Evolutionary conservation across 805 yeast species (phyloP).

Genomic region (Candida alai): DNA sequence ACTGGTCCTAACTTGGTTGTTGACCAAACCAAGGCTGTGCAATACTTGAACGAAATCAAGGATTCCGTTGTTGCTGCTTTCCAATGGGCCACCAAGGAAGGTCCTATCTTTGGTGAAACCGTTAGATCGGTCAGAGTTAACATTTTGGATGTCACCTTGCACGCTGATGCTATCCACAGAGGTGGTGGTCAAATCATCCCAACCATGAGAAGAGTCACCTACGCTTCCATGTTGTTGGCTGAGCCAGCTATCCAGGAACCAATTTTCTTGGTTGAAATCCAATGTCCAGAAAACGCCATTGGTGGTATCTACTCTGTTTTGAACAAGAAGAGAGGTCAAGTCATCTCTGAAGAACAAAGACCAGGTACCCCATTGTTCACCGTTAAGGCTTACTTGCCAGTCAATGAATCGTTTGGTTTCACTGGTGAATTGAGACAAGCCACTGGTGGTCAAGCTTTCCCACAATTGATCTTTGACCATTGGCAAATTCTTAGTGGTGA

Average conservation of each 20-base stretch:
- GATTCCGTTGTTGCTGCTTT: constrained; percentile 99
- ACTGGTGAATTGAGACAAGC: constrained; percentile 99
- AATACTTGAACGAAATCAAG: constrained; percentile 98
- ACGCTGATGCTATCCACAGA: constrained; percentile 99
- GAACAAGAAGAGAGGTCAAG: constrained; percentile 99
- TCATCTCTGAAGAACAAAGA: constrained; percentile 98
- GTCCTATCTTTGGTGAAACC: constrained; percentile 97
- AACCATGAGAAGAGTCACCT: constrained; percentile 99
- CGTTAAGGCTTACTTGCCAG: constrained; percentile 99
- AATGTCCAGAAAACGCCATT: constrained; percentile 98
- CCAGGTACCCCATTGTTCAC: constrained; percentile 99
- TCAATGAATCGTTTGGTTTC: constrained; percentile 99
- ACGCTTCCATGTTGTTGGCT: constrained; percentile 97
- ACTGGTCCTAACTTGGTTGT: constrained; percentile 97
- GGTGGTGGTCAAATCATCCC: constrained; percentile 99
- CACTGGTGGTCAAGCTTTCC: constrained; percentile 99
- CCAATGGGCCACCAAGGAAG: constrained; percentile 99
- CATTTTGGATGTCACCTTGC: constrained; percentile 98
- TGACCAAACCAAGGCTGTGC: constrained; percentile 99
- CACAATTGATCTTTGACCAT: constrained; percentile 99
- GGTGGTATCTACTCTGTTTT: constrained; percentile 99
- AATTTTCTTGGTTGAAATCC: constrained; percentile 97
- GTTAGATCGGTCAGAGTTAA: constrained; percentile 95
- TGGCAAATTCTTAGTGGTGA: constrained; percentile 92
- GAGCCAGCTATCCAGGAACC: constrained; percentile 99